Evolutionary conservation across 2,329 filamentous ascomycete genomes (phyloP), one percentile per base, ranked within the genome.

Genomic region (Fusarium brachygibbosum): DNA sequence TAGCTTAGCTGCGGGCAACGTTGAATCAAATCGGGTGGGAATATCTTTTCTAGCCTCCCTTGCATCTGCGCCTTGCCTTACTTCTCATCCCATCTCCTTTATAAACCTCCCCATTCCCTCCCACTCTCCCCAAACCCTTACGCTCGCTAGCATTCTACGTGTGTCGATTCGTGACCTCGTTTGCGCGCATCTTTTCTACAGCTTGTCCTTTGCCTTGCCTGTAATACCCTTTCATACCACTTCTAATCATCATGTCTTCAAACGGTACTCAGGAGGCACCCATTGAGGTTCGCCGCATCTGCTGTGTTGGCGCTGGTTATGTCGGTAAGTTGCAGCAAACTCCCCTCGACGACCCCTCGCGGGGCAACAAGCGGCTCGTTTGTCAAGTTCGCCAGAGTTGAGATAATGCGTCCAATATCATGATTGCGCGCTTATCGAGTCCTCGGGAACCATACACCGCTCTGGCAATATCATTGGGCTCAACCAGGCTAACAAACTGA

Each of bases 241-340:
- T 42, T 67, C 40, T 58, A 53, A 58, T 66, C 68, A 66, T 51
- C 70, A 74, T 74, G 72, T 72, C 75, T 45, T 58, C 73, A 68
- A 79, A 80, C 70, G 77, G 75, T 69, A 60, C 58, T 32, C 57
- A 71, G 37, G 62, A 71, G 13, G 67, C 63, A 29, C 74, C 73
- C 48, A 76, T 79, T 70, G 71, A 75, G 50, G 78, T 90, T 38
- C 82, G 81, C 73, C 90, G 87, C 74, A 88, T 93, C 53, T 93
- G 91, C 79, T 93, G 90, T 76, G 88, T 93, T 66, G 91, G 91
- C 50, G 91, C 91, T 70, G 91, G 91, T 71, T 93, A 93, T 77
- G 90, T 93, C 68, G 90, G 89, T 92, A 83, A 74, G 89, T 83
- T 12, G 16, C 21, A 34, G 46, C 23, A 55, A 35, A 34, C 38